These are phyloP conservation scores for Mortierella sp. DNA, from an alignment of 371 early-diverging fungal species.

Conservation along the genomic window DNA sequence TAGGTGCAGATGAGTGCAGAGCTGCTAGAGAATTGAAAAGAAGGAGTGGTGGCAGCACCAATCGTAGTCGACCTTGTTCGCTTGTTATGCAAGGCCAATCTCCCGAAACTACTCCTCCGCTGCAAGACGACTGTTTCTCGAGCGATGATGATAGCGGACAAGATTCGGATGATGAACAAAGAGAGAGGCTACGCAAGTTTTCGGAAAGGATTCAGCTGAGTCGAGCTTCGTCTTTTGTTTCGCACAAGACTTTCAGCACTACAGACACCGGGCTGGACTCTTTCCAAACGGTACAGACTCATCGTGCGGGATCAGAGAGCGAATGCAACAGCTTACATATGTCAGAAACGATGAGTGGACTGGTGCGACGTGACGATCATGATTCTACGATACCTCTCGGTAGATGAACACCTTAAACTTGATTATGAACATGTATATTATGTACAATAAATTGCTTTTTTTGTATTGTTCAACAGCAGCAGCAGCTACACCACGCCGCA, in stretches of 20 bases:
- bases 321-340: not conserved
- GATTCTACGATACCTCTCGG: not conserved
- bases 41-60: not conserved
- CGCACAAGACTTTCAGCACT: not conserved
- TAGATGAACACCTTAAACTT: not conserved
- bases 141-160: conserved; percentile 4
- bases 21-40: conserved; percentile 3
- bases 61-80: not conserved
- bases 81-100: not conserved
- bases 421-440: not conserved
- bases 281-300: conserved; percentile 8
- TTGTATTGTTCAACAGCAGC: too few species aligned
- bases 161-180: not conserved
- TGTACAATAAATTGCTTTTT: not conserved
- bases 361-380: not conserved
- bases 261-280: conserved; percentile 3
- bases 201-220: not conserved
- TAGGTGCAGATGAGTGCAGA: not conserved
- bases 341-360: not conserved
- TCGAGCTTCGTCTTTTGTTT: conserved; percentile 5
- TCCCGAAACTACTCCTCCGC: not conserved
- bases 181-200: not conserved
- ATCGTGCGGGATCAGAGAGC: not conserved
- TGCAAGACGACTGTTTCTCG: not conserved
- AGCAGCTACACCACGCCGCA: too few species aligned